Evolutionary conservation across 345 rosid species (phyloP).

Genomic region (Sisymbrium altissimum): DNA sequence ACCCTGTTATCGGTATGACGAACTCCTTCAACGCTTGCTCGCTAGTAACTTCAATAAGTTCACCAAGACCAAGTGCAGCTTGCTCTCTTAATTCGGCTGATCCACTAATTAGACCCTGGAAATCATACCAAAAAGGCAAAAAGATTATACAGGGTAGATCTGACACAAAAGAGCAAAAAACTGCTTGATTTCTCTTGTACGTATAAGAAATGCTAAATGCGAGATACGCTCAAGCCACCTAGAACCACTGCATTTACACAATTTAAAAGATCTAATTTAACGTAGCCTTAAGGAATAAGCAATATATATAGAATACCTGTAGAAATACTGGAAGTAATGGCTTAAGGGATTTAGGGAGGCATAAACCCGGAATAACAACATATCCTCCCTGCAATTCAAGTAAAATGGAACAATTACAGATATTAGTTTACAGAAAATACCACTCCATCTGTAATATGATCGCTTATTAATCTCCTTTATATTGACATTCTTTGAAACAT

Average conservation of each 20-base stretch:
- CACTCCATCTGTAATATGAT: background rate
- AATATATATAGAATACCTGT: slow-evolving; percentile 52
- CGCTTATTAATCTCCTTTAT: background rate
- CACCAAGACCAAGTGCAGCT: slow-evolving; percentile 97
- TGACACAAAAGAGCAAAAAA: background rate
- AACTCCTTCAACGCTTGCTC: slow-evolving; percentile 83
- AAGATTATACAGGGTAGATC: background rate
- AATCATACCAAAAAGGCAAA: background rate
- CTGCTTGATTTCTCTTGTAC: no score
- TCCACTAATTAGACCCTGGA: slow-evolving; percentile 83
- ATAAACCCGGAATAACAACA: slow-evolving; percentile 84
- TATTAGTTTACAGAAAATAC: background rate
- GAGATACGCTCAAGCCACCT: background rate
- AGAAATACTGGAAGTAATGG: slow-evolving; percentile 92
- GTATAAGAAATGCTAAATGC: background rate
- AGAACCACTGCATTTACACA: background rate
- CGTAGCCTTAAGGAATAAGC: background rate
- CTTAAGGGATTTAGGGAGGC: slow-evolving; percentile 91
- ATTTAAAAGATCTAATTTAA: background rate
- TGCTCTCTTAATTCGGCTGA: slow-evolving; percentile 94
- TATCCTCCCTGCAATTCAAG: slow-evolving; percentile 73
- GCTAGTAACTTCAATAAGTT: slow-evolving; percentile 95
- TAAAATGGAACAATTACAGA: background rate
- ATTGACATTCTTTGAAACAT: slow-evolving; percentile 1
- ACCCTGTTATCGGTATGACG: slow-evolving; percentile 97